A percentile compares a stretch with the other conserved stretches of the same genome.
phyloP scores from a whole-genome alignment of 371 early-diverging fungal genomes.

The Phascolomyces articulosus region DNA sequence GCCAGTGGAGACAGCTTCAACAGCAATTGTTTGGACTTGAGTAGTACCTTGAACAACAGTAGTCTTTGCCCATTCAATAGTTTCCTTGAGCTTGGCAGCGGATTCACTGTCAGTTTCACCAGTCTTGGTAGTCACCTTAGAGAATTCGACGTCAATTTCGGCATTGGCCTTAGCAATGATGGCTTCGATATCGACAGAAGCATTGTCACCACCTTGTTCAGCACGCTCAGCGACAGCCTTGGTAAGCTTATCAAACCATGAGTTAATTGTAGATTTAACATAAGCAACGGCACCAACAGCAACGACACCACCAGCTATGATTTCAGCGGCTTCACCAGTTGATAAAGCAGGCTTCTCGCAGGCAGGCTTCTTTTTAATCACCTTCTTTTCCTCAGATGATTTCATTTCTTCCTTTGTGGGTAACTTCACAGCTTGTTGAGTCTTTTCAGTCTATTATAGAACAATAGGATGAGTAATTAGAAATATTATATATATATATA shows the following conservation, averaged over 20 bases:
- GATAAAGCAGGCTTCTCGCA: background rate
- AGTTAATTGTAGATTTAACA: slow-evolving; percentile 18
- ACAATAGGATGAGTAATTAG: too few relatives aligned
- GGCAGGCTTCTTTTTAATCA: background rate
- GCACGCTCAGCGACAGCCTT: slow-evolving; percentile 32
- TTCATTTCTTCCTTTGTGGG: background rate
- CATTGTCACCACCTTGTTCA: slow-evolving; percentile 34
- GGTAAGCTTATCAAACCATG: slow-evolving; percentile 32
- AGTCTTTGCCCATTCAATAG: slow-evolving; percentile 10
- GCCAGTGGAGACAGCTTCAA: slow-evolving; percentile 5
- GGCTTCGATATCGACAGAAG: slow-evolving; percentile 29
- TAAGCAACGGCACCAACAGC: slow-evolving; percentile 15
- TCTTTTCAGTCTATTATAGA: background rate
- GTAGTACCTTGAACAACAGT: slow-evolving; percentile 7
- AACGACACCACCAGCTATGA: slow-evolving; percentile 7
- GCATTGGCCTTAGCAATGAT: slow-evolving; percentile 30
- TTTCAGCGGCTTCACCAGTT: background rate
- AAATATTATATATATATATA: too few relatives aligned
- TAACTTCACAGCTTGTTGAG: background rate
- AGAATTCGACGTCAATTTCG: slow-evolving; percentile 8
- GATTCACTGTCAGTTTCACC: background rate
- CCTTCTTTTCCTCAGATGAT: background rate
- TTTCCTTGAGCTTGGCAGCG: slow-evolving; percentile 1
- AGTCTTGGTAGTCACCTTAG: background rate
- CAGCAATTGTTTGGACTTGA: slow-evolving; percentile 17